Evolutionary conservation across 2,329 filamentous ascomycete genomes (phyloP).

Genomic region (Penicillium sp.): DNA sequence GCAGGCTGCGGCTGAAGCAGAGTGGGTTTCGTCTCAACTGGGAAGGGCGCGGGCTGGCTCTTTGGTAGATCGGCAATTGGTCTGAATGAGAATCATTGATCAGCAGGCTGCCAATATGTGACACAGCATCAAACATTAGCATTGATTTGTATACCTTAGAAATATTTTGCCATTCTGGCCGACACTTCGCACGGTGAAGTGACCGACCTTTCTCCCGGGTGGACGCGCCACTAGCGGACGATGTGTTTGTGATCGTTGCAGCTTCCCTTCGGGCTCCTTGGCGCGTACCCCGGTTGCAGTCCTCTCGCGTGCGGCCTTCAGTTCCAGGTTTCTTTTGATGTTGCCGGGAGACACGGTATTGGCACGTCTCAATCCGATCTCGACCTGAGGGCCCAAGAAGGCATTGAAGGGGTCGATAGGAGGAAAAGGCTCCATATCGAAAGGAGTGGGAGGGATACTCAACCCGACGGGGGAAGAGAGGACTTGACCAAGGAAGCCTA

Average conservation of each 20-base stretch:
- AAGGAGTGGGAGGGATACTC: not conserved
- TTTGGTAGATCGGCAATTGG: slow-evolving; percentile 39
- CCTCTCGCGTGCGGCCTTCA: slow-evolving; percentile 36
- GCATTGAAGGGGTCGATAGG: slow-evolving; percentile 19
- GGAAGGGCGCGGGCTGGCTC: slow-evolving; percentile 34
- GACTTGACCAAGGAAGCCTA: not conserved
- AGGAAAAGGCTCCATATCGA: slow-evolving; percentile 25
- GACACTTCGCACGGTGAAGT: slow-evolving; percentile 80
- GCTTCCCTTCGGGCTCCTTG: slow-evolving; percentile 55
- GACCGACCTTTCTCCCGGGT: slow-evolving; percentile 65
- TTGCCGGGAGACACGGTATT: slow-evolving; percentile 42
- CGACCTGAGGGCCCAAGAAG: slow-evolving; percentile 19
- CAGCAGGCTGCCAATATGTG: slow-evolving; percentile 18
- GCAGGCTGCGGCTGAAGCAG: slow-evolving; percentile 47
- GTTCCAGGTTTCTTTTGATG: slow-evolving; percentile 31
- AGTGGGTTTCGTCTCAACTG: slow-evolving; percentile 60
- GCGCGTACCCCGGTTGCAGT: slow-evolving; percentile 40
- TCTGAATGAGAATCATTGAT: slow-evolving; percentile 22
- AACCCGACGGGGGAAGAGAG: not conserved
- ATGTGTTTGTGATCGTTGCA: slow-evolving; percentile 51
- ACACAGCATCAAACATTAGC: slow-evolving; percentile 14
- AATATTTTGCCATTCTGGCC: slow-evolving; percentile 83
- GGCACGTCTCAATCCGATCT: slow-evolving; percentile 36
- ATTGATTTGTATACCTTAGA: slow-evolving; percentile 61
- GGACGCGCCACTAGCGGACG: slow-evolving; percentile 60